phyloP scores from a whole-genome alignment of 345 rosid genomes.

The Rhodamnia rubescens region DNA sequence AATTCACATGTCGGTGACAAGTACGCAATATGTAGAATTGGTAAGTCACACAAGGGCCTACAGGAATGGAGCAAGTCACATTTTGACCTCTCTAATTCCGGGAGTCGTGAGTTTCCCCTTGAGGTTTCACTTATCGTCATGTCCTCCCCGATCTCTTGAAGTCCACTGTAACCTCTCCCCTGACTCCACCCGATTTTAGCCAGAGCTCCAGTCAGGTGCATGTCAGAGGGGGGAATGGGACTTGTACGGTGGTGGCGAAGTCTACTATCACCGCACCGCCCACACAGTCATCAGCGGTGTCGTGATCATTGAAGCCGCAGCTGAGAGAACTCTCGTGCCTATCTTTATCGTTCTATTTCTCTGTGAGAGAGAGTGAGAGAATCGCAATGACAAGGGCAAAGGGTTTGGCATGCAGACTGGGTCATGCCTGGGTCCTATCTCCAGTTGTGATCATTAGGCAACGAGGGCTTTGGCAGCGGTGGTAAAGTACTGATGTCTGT shows the following conservation, averaged over 20 bases:
- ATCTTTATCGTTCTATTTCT: neutral
- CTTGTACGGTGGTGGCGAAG: neutral
- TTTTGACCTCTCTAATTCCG: neutral
- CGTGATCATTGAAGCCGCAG: neutral
- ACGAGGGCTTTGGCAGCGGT: neutral
- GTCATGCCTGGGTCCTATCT: too few species aligned
- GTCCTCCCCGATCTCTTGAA: neutral
- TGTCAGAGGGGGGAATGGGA: neutral
- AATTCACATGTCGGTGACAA: neutral
- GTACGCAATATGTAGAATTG: neutral
- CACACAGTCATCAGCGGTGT: neutral
- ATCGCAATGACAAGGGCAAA: too few species aligned
- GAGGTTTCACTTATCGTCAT: neutral
- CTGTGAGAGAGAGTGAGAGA: too few species aligned
- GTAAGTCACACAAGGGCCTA: neutral
- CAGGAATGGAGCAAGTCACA: neutral
- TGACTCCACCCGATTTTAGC: neutral
- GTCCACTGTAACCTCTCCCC: neutral
- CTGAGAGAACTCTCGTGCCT: neutral
- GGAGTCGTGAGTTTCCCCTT: rapidly evolving
- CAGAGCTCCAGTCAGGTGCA: neutral
- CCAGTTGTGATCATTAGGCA: neutral
- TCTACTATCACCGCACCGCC: neutral
- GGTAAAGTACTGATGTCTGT: neutral
- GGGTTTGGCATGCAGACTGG: too few species aligned